A percentile compares a stretch with the other conserved stretches of the same genome.
Conservation (phyloP, 345 rosid species). For the Jatropha curcas region DNA sequence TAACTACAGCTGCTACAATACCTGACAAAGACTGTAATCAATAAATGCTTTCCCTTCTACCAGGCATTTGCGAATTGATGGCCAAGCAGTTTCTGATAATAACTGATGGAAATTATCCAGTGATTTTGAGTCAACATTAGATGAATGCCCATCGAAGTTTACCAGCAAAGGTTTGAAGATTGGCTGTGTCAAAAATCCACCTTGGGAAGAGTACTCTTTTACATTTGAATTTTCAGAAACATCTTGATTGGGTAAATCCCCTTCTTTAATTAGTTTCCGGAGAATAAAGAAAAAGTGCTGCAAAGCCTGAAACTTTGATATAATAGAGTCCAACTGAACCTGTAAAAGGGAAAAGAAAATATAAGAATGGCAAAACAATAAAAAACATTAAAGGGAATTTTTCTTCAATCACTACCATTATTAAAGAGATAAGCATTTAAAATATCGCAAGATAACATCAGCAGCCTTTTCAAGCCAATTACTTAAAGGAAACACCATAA, state of each 20-base stretch:
- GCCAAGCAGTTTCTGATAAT: conserved; percentile 70
- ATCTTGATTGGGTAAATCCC: conserved; percentile 39
- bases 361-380: not conserved
- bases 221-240: conserved; percentile 29
- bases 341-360: conserved; percentile 35
- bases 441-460: not conserved
- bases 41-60: conserved; percentile 77
- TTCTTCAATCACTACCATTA: not conserved
- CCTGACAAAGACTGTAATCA: conserved; percentile 82
- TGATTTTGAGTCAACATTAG: conserved; percentile 38
- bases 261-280: conserved; percentile 69
- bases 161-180: conserved; percentile 40
- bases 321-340: conserved; percentile 68
- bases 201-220: conserved; percentile 56
- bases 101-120: conserved; percentile 48
- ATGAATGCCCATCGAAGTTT: conserved; percentile 30
- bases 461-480: conserved; percentile 4
- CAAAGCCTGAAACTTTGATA: conserved; percentile 65
- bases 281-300: conserved; percentile 84
- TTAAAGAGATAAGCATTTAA: not conserved
- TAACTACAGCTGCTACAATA: conserved; percentile 16
- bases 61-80: conserved; percentile 63
- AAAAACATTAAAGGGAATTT: not conserved
- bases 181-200: conserved; percentile 85
- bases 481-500: not conserved